phyloP scores from a whole-genome alignment of 2,329 filamentous ascomycete genomes.

The Tolypocladium paradoxum region DNA sequence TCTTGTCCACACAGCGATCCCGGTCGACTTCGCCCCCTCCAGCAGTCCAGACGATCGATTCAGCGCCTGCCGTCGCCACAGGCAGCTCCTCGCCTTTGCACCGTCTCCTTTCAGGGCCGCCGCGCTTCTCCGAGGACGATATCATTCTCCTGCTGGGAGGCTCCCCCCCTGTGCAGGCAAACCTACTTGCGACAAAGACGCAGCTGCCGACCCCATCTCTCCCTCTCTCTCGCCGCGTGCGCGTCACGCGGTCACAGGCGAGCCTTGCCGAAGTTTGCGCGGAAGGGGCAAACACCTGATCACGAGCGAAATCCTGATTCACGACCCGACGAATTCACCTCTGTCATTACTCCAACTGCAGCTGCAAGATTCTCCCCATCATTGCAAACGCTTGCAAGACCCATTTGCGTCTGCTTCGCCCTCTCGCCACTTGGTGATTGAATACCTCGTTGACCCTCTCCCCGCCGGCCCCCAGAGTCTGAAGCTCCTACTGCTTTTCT shows the following conservation, averaged over 20 bases:
- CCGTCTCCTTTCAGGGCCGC: neutral
- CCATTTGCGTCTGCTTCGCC: neutral
- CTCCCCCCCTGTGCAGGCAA: neutral
- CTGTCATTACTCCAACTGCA: neutral
- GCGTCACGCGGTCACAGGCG: neutral
- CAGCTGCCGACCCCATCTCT: neutral
- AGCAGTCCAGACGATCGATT: neutral
- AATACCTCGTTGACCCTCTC: neutral
- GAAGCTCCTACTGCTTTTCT: neutral
- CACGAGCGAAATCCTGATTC: neutral
- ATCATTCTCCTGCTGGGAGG: neutral
- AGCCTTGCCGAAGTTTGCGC: neutral
- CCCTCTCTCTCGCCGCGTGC: neutral
- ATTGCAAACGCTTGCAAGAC: neutral
- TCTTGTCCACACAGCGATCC: neutral
- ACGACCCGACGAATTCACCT: neutral
- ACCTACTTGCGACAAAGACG: neutral
- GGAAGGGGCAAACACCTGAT: neutral
- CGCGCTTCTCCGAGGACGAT: neutral
- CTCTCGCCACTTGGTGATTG: neutral
- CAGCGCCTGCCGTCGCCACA: neutral
- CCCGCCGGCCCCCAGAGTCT: neutral
- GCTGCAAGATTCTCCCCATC: neutral
- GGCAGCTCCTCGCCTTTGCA: neutral
- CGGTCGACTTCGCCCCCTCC: neutral